Percentiles rank a stretch among this genome's conserved stretches.
These are phyloP conservation scores for Auricularia sp. DNA, from an alignment of 768 basidiomycete genomes.

Conservation along the genomic window DNA sequence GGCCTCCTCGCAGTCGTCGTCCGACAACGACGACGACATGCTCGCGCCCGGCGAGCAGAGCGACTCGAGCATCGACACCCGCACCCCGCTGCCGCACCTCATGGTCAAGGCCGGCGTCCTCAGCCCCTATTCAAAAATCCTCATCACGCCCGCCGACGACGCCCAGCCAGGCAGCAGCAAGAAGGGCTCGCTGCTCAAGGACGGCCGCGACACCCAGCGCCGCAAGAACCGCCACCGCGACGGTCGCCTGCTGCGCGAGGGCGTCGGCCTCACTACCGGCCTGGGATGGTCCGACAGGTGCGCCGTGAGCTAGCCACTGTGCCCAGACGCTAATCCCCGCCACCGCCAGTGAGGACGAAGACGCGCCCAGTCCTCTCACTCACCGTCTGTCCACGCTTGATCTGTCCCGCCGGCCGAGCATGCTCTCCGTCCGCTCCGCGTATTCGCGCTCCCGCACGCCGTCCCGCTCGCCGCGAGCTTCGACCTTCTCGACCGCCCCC, in stretches of 20 bases:
- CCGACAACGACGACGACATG: neutral
- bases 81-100: slow-evolving; percentile 21
- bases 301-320: slow-evolving; percentile 9
- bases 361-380: slow-evolving; percentile 57
- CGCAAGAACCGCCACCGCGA: slow-evolving; percentile 53
- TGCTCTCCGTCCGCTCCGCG: neutral
- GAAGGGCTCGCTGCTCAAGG: slow-evolving; percentile 14
- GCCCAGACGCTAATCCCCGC: neutral
- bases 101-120: slow-evolving; percentile 60
- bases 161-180: slow-evolving; percentile 2
- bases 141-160: slow-evolving; percentile 19
- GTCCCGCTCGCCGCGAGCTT: neutral
- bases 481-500: neutral
- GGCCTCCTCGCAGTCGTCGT: neutral
- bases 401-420: neutral
- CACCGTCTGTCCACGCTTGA: slow-evolving; percentile 40
- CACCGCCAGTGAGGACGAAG: slow-evolving; percentile 52
- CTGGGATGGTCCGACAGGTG: slow-evolving; percentile 69
- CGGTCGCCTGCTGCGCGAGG: slow-evolving; percentile 44
- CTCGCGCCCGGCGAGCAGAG: neutral
- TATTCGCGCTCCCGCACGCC: neutral
- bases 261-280: slow-evolving; percentile 61
- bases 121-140: slow-evolving; percentile 53
- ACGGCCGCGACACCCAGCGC: slow-evolving; percentile 45
- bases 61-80: neutral